Evolutionary conservation across 2,329 filamentous ascomycete species (phyloP).

Genomic region (Zymoseptoria ardabiliae): DNA sequence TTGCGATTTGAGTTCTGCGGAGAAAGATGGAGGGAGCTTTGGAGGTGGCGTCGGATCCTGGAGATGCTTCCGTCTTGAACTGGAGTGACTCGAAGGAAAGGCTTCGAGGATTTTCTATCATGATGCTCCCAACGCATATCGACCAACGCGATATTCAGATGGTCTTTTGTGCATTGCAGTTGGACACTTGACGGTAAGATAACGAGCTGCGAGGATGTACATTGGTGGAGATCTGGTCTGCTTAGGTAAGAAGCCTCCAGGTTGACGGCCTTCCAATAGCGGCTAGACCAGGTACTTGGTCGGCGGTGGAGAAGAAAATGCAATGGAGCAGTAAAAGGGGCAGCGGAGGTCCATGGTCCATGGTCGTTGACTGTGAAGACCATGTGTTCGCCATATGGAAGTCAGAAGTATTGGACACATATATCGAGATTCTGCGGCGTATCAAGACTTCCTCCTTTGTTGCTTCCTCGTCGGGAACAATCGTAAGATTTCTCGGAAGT

Average conservation of each 20-base stretch:
- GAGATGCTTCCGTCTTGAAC: not conserved
- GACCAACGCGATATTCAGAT: not conserved
- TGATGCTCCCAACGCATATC: not conserved
- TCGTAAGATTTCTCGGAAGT: not conserved
- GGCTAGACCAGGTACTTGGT: not conserved
- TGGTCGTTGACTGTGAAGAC: not conserved
- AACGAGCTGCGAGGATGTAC: not conserved
- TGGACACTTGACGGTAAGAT: too few species aligned
- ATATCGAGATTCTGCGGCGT: not conserved
- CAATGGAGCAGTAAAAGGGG: not conserved
- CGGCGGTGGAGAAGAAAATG: not conserved
- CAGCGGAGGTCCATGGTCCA: not conserved
- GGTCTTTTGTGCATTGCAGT: not conserved
- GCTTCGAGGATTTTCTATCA: not conserved
- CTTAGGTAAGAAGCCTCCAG: not conserved
- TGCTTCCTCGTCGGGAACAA: not conserved
- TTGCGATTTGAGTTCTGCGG: not conserved
- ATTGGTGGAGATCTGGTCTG: not conserved
- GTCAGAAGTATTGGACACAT: not conserved
- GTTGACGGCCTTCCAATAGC: not conserved
- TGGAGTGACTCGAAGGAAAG: not conserved
- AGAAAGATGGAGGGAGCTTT: too few species aligned
- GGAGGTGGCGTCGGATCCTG: too few species aligned
- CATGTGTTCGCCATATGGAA: not conserved
- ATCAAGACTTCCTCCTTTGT: not conserved